These are phyloP conservation scores for Davidsoniella eucalypti DNA, from an alignment of 2,329 filamentous ascomycete genomes.

Conservation along the genomic window DNA sequence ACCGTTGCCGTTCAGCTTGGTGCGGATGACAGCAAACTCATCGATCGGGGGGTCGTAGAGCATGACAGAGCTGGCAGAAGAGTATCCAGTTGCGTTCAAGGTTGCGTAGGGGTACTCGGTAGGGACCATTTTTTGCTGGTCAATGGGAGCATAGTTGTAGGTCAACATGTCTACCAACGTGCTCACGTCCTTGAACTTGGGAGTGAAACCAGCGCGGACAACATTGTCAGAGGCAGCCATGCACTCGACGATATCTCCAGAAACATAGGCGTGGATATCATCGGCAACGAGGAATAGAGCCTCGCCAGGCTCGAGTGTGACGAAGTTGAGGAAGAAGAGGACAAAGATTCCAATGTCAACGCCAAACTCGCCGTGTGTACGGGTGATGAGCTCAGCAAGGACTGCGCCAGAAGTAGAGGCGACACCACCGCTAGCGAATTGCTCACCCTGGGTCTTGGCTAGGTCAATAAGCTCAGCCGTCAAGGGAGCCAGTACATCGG, in stretches of 20 bases:
- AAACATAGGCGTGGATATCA: slow-evolving; percentile 91
- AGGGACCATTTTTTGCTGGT: slow-evolving; percentile 84
- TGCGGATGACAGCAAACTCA: slow-evolving; percentile 81
- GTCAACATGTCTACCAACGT: slow-evolving; percentile 85
- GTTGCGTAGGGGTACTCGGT: slow-evolving; percentile 72
- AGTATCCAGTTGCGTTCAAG: slow-evolving; percentile 68
- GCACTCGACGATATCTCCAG: slow-evolving; percentile 92
- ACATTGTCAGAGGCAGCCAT: slow-evolving; percentile 99
- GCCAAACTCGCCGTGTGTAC: slow-evolving; percentile 72
- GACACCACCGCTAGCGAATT: slow-evolving; percentile 61
- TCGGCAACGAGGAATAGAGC: slow-evolving; percentile 93
- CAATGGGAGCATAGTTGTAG: slow-evolving; percentile 87
- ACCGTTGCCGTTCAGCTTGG: slow-evolving; percentile 51
- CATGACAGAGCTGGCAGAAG: slow-evolving; percentile 50
- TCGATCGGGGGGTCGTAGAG: slow-evolving; percentile 95
- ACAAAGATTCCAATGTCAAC: slow-evolving; percentile 86
- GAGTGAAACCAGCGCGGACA: slow-evolving; percentile 89
- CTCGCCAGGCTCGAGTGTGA: slow-evolving; percentile 74
- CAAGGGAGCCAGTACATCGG: slow-evolving; percentile 31
- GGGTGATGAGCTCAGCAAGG: slow-evolving; percentile 58
- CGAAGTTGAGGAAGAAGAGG: slow-evolving; percentile 92
- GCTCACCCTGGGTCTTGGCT: slow-evolving; percentile 48
- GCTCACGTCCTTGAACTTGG: slow-evolving; percentile 92
- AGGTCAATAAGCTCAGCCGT: slow-evolving; percentile 47
- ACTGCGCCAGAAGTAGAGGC: slow-evolving; percentile 50